Conservation (phyloP, 305 asterid species). For the Euphrasia arctica region DNA sequence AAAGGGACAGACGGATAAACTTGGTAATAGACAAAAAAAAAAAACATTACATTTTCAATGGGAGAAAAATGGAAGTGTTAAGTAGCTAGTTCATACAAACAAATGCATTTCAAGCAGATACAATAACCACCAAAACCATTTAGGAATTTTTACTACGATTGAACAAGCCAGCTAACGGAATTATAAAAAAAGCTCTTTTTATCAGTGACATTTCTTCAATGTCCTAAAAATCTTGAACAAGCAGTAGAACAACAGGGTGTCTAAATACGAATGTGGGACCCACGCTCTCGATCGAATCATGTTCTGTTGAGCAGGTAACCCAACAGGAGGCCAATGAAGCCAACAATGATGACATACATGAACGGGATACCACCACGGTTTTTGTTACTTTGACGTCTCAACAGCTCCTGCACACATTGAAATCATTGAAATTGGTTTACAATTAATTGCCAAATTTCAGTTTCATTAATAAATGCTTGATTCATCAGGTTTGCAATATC, state of each 20-base stretch:
- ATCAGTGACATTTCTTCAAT: conserved; percentile 39
- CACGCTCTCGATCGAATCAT: conserved; percentile 23
- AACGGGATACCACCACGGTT: conserved; percentile 55
- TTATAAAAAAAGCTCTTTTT: conserved; percentile 23
- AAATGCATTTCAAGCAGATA: conserved; percentile 34
- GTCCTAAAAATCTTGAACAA: conserved; percentile 43
- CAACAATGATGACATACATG: conserved; percentile 53
- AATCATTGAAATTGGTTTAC: not conserved
- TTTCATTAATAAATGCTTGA: not conserved
- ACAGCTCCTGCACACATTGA: conserved; percentile 44
- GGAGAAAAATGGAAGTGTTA: not conserved
- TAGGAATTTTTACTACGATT: conserved; percentile 42
- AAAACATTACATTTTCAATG: conserved; percentile 29
- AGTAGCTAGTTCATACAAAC: conserved; percentile 18
- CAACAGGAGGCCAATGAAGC: conserved; percentile 54
- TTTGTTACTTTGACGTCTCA: conserved; percentile 45
- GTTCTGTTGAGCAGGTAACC: conserved; percentile 64
- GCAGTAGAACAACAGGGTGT: conserved; percentile 27
- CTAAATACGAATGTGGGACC: conserved; percentile 12
- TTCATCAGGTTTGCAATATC: not conserved
- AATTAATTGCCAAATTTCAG: not conserved
- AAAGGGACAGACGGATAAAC: no score
- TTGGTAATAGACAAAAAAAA: conserved; percentile 28
- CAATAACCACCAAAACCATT: conserved; percentile 8
- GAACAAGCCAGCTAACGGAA: conserved; percentile 42